Evolutionary conservation across 805 yeast genomes (phyloP), one percentile per base, ranked within the genome.

Genomic region (Saccharomycopsis babjevae): DNA sequence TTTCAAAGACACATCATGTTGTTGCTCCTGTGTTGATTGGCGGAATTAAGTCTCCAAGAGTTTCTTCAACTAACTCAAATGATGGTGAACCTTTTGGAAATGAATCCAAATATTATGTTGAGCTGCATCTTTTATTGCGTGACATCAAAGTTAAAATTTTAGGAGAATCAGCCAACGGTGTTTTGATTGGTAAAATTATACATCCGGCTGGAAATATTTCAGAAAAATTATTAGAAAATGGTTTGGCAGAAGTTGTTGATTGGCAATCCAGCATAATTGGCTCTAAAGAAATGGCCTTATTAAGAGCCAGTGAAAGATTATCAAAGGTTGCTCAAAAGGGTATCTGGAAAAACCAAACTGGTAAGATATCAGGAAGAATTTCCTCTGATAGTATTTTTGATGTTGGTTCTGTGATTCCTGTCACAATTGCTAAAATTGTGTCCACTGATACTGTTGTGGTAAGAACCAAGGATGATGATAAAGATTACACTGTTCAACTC

Each of bases 191-290:
- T 20, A 73, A 80, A 56, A 71, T 89, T 42, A 69, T 76, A 60
- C 93, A 88, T 68, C 89, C 96, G 38, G 86, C 88, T 4, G 96
- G 96, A 18, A 84, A 84, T 64, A 84, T 89, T 67, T 83, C 86
- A 61, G 87, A 83, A 65, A 81, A 82, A 65, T 74, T 89, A 61
- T 77, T 89, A 62, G 82, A 79, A 61, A 77, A 77, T 60, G 97
- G 97, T 11, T 76, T 85, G 36, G 96, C 86, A 13, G 84, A 83
- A 65, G 83, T 89, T 57, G 81, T 84, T 30, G 96, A 89, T 70
- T 85, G 93, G 90, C 96, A 90, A 70, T 82, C 90, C 1, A 69
- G 80, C 15, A 67, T 83, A 50, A 74, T 89, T 61, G 96, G 96
- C 5, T 74, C 90, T 11, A 73, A 77, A 54, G 75, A 76, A 28